Percentiles rank a stretch among this genome's conserved stretches.
Evolutionary conservation across 345 rosid species (phyloP).

Genomic region (Hibiscus trionum): DNA sequence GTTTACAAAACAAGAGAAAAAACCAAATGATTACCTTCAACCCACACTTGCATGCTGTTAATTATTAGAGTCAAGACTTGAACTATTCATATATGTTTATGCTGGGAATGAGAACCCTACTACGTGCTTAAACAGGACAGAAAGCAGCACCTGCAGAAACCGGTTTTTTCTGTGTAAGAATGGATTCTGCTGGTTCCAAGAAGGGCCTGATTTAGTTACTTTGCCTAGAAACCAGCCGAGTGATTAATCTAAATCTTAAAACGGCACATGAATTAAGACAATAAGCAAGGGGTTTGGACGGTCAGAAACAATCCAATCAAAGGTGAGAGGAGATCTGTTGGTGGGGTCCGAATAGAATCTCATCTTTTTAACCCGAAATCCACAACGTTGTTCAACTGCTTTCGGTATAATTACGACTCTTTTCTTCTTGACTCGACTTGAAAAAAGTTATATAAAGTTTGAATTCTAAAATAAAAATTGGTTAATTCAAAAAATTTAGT

Average conservation of each 20-base stretch:
- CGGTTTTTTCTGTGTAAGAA: neutral
- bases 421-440: too few relatives aligned
- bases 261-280: too few relatives aligned
- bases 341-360: neutral
- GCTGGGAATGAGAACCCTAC: neutral
- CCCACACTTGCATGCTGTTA: neutral
- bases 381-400: neutral
- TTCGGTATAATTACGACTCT: too few relatives aligned
- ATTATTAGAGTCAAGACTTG: neutral
- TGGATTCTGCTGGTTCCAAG: neutral
- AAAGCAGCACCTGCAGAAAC: neutral
- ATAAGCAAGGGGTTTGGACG: neutral
- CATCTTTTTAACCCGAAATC: neutral
- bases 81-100: neutral
- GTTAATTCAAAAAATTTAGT: too few relatives aligned
- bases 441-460: too few relatives aligned
- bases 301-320: neutral
- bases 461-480: too few relatives aligned
- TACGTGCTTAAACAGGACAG: neutral
- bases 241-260: neutral
- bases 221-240: neutral
- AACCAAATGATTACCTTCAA: neutral
- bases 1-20: neutral
- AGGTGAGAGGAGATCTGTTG: neutral
- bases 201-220: neutral